These are phyloP conservation scores for Onygenales sp. DNA, from an alignment of 2,329 filamentous ascomycete species.

Conservation along the genomic window DNA sequence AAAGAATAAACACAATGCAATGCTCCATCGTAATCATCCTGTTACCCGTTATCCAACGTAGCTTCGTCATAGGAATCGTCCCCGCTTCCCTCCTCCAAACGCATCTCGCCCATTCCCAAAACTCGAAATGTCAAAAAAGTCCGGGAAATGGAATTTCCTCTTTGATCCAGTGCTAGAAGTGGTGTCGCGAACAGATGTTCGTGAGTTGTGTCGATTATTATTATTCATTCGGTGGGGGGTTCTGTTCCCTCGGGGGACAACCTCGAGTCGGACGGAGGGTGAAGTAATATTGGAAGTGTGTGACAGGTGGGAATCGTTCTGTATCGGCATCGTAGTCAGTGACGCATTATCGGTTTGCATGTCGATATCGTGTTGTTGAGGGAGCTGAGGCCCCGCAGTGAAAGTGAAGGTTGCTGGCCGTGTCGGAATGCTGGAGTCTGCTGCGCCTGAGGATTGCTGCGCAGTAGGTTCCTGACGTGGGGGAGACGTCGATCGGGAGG, in stretches of 20 bases:
- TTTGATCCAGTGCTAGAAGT: constrained; percentile 36
- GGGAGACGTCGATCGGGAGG: constrained; percentile 21
- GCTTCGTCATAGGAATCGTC: constrained; percentile 31
- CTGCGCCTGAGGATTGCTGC: constrained; percentile 13
- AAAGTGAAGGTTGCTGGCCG: constrained; percentile 35
- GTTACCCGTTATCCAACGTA: not conserved
- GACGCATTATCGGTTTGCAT: constrained; percentile 29
- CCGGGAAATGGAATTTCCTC: constrained; percentile 37
- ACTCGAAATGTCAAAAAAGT: constrained; percentile 42
- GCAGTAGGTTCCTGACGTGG: constrained; percentile 17
- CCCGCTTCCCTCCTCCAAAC: constrained; percentile 38
- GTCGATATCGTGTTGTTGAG: constrained; percentile 31
- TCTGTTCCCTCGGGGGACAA: constrained; percentile 33
- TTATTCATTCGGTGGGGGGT: constrained; percentile 31
- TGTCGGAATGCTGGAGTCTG: constrained; percentile 11
- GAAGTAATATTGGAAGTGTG: constrained; percentile 14
- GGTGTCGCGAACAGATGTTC: constrained; percentile 29
- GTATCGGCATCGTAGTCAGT: constrained; percentile 10
- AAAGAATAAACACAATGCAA: constrained; percentile 6
- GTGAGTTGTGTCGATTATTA: constrained; percentile 25
- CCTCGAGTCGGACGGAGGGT: constrained; percentile 33
- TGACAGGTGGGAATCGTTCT: constrained; percentile 19
- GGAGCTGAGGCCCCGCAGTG: constrained; percentile 29
- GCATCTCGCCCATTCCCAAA: constrained; percentile 34
- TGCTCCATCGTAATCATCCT: not conserved